phyloP scores from a whole-genome alignment of 768 basidiomycete genomes.

The Pisolithus marmoratus region DNA sequence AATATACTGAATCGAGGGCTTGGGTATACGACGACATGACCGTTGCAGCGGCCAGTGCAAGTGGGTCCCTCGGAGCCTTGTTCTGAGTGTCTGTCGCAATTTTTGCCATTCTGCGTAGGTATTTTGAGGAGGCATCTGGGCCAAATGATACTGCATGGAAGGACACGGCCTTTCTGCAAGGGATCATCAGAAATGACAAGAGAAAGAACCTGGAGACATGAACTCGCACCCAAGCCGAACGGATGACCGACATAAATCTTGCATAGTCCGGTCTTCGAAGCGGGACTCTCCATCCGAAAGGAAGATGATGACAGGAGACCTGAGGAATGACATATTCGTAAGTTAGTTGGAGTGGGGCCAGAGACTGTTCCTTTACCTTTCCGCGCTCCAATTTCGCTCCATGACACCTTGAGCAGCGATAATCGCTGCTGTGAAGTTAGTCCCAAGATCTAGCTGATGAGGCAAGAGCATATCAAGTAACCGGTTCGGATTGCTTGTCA shows the following conservation, averaged over 20 bases:
- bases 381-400: constrained; percentile 39
- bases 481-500: constrained; percentile 33
- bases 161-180: constrained; percentile 40
- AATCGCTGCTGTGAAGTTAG: constrained; percentile 37
- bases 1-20: constrained; percentile 41
- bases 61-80: constrained; percentile 32
- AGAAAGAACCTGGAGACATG: constrained; percentile 24
- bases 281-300: constrained; percentile 31
- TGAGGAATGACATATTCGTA: neutral
- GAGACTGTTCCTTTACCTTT: constrained; percentile 28
- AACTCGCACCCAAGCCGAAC: constrained; percentile 34
- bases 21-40: constrained; percentile 38
- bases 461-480: constrained; percentile 32
- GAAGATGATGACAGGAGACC: constrained; percentile 3
- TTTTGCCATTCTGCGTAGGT: constrained; percentile 39
- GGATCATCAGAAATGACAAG: constrained; percentile 7
- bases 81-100: constrained; percentile 39
- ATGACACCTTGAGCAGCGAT: constrained; percentile 28
- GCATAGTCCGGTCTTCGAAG: constrained; percentile 28
- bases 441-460: constrained; percentile 29
- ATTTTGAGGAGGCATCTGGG: constrained; percentile 6
- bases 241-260: constrained; percentile 33
- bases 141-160: constrained; percentile 50
- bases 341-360: neutral
- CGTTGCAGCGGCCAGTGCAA: constrained; percentile 17